Evolutionary conservation across 768 basidiomycete species (phyloP).

Genomic region (Mycena indigotica): DNA sequence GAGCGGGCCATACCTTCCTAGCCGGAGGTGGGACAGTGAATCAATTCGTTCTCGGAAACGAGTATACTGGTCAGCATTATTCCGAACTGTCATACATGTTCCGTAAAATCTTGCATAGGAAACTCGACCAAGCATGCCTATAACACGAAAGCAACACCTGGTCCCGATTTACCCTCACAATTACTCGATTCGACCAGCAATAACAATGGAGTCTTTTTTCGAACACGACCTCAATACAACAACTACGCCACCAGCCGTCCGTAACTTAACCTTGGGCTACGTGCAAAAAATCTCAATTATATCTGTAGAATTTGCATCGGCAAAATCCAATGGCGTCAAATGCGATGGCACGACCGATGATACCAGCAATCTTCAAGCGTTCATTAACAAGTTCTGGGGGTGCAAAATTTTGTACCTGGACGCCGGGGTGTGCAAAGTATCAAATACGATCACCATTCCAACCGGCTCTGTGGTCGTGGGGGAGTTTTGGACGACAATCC

Average conservation of each 20-base stretch:
- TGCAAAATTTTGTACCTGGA: slow-evolving; percentile 63
- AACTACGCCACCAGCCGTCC: slow-evolving; percentile 40
- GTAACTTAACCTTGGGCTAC: slow-evolving; percentile 35
- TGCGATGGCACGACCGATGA: slow-evolving; percentile 58
- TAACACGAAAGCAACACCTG: slow-evolving; percentile 34
- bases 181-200: slow-evolving; percentile 40
- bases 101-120: slow-evolving; percentile 23
- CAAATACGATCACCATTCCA: slow-evolving; percentile 33
- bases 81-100: too few species aligned
- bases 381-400: slow-evolving; percentile 44
- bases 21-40: slow-evolving; percentile 43
- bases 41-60: slow-evolving; percentile 56
- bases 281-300: neutral
- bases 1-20: slow-evolving; percentile 38
- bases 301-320: slow-evolving; percentile 44
- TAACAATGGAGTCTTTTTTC: slow-evolving; percentile 46
- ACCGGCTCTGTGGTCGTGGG: slow-evolving; percentile 35
- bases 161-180: slow-evolving; percentile 42
- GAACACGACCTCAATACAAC: slow-evolving; percentile 47
- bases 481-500: slow-evolving; percentile 33
- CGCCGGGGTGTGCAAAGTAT: slow-evolving; percentile 36
- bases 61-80: slow-evolving; percentile 51
- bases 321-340: slow-evolving; percentile 49
- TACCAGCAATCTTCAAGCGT: slow-evolving; percentile 8
- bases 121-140: slow-evolving; percentile 15